These are phyloP conservation scores for Saccharomycopsis sp. DNA, from an alignment of 805 yeast genomes.

Conservation along the genomic window DNA sequence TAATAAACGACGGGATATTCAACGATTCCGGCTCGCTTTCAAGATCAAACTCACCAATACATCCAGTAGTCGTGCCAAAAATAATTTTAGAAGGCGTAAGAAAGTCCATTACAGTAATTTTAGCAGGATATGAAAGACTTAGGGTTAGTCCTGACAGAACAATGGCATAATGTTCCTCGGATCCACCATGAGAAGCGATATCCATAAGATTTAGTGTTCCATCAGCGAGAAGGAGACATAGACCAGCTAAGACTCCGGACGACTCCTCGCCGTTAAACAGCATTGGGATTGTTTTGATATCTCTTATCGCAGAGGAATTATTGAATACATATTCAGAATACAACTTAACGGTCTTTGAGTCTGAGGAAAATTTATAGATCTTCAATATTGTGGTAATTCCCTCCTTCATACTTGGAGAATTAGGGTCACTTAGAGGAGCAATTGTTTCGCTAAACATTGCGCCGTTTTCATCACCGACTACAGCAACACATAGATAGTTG, in stretches of 20 bases:
- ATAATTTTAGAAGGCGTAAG: constrained; percentile 37
- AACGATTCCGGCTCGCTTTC: constrained; percentile 16
- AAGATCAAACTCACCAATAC: constrained; percentile 49
- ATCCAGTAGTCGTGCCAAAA: constrained; percentile 56
- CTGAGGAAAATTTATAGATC: constrained; percentile 4
- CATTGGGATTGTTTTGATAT: constrained; percentile 2
- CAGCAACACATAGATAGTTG: constrained; percentile 10
- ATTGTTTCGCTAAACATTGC: not conserved
- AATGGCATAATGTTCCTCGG: not conserved
- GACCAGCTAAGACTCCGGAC: not conserved
- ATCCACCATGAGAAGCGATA: not conserved
- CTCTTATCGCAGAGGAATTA: constrained; percentile 1
- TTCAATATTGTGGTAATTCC: not conserved
- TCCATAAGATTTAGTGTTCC: constrained; percentile 13
- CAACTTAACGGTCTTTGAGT: not conserved
- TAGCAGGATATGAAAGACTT: constrained; percentile 4
- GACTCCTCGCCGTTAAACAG: not conserved
- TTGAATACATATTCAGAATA: not conserved
- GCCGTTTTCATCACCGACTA: not conserved
- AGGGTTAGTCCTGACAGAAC: not conserved
- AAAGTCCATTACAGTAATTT: constrained; percentile 44
- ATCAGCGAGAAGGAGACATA: constrained; percentile 10
- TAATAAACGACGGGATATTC: constrained; percentile 32
- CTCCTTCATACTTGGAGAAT: constrained; percentile 3
- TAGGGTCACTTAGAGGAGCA: constrained; percentile 1